Conservation (phyloP, 306 rosid genomes). For the Corylus avellana region DNA sequence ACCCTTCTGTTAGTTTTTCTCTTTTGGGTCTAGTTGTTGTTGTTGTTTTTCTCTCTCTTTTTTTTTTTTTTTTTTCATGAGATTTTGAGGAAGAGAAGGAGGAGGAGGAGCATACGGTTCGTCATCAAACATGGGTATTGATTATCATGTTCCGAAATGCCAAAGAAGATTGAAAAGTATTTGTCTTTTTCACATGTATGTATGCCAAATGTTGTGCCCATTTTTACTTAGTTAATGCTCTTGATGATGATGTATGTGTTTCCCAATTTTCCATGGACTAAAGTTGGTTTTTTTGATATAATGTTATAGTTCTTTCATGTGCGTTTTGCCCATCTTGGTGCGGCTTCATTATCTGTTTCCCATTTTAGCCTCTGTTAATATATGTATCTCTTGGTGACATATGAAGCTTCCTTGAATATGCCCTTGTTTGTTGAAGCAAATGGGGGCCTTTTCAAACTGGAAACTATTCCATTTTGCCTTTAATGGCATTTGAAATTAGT, state of each 20-base stretch:
- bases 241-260: slow-evolving; percentile 31
- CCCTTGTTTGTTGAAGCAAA: not conserved
- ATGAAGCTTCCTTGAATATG: not conserved
- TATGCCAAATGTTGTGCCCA: slow-evolving; percentile 25
- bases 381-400: not conserved
- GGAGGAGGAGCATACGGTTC: slow-evolving; percentile 28
- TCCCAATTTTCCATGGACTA: slow-evolving; percentile 28
- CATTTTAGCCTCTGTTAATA: not conserved
- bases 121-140: slow-evolving; percentile 37
- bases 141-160: slow-evolving; percentile 17
- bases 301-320: not conserved
- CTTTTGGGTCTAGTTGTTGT: not conserved
- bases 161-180: slow-evolving; percentile 22
- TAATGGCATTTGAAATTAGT: slow-evolving; percentile 13
- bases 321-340: not conserved
- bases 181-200: slow-evolving; percentile 27
- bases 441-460: not conserved
- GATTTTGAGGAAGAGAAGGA: slow-evolving; percentile 29
- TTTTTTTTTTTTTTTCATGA: slow-evolving; percentile 1
- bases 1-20: slow-evolving; percentile 11
- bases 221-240: slow-evolving; percentile 19
- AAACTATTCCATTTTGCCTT: slow-evolving; percentile 9
- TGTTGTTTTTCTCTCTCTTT: no score
- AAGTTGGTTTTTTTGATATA: not conserved
- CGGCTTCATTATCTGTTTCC: not conserved